phyloP scores from a whole-genome alignment of 2,329 filamentous ascomycete species.

The Lojkania enalia region DNA sequence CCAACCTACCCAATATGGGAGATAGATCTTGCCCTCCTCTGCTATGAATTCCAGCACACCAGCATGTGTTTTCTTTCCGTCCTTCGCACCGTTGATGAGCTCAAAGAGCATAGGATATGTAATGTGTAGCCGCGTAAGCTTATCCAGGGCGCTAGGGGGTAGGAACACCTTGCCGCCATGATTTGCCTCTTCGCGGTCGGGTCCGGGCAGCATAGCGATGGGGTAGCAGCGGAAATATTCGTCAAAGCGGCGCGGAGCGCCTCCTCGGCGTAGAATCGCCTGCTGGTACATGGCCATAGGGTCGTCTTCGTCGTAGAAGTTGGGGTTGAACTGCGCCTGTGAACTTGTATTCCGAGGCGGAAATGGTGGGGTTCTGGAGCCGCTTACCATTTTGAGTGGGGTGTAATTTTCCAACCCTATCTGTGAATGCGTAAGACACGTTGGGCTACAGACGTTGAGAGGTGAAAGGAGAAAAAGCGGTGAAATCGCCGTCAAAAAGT shows the following conservation, averaged over 20 bases:
- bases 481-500: too few species aligned
- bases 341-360: slow-evolving; percentile 20
- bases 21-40: slow-evolving; percentile 93
- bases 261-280: slow-evolving; percentile 56
- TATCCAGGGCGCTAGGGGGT: slow-evolving; percentile 94
- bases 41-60: slow-evolving; percentile 97
- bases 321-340: slow-evolving; percentile 47
- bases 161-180: slow-evolving; percentile 97
- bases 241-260: slow-evolving; percentile 77
- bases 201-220: slow-evolving; percentile 87
- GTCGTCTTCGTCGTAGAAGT: slow-evolving; percentile 58
- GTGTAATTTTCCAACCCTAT: too few species aligned
- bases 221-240: slow-evolving; percentile 99
- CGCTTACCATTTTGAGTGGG: slow-evolving; percentile 35
- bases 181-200: slow-evolving; percentile 87
- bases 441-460: too few species aligned
- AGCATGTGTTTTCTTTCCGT: slow-evolving; percentile 82
- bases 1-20: slow-evolving; percentile 81
- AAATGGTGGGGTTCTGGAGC: slow-evolving; percentile 23
- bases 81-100: slow-evolving; percentile 89
- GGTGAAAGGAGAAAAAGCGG: too few species aligned
- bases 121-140: slow-evolving; percentile 92
- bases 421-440: too few species aligned
- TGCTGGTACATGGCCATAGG: slow-evolving; percentile 58
- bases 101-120: slow-evolving; percentile 98